Conservation (phyloP, 1,139 yeast genomes). For the Candida neerlandica region DNA sequence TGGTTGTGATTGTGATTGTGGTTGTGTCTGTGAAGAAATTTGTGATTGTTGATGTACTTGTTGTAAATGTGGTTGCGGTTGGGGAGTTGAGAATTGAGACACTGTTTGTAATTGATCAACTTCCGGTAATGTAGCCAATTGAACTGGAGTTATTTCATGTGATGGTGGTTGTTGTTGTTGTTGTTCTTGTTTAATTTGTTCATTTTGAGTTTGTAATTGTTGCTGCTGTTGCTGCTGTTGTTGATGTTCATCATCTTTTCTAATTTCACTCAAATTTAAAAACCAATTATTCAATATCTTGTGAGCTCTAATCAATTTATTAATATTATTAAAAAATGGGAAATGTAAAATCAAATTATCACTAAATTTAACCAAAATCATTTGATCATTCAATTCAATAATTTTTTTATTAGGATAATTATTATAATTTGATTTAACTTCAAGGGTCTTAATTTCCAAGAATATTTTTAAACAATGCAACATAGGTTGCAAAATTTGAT, state of each 20-base stretch:
- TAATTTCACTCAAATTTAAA: constrained; percentile 24
- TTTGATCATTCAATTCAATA: constrained; percentile 16
- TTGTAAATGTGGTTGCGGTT: constrained; percentile 1
- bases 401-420: background rate
- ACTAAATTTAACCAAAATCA: constrained; percentile 21
- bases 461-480: constrained; percentile 35
- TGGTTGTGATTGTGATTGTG: background rate
- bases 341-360: constrained; percentile 30
- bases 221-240: constrained; percentile 6
- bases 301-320: constrained; percentile 31
- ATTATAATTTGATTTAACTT: constrained; percentile 14
- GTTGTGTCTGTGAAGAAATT: background rate
- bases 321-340: constrained; percentile 33
- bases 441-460: constrained; percentile 25
- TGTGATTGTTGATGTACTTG: too few relatives aligned
- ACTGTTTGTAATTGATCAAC: background rate
- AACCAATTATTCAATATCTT: constrained; percentile 31
- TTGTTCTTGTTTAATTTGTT: background rate
- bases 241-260: constrained; percentile 12
- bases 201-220: too few relatives aligned
- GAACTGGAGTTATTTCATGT: too few relatives aligned
- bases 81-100: background rate
- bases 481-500: constrained; percentile 38
- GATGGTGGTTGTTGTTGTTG: constrained; percentile 2
- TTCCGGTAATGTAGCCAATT: background rate